Evolutionary conservation across 2,329 filamentous ascomycete genomes (phyloP).

Genomic region (Colletotrichum sp.): DNA sequence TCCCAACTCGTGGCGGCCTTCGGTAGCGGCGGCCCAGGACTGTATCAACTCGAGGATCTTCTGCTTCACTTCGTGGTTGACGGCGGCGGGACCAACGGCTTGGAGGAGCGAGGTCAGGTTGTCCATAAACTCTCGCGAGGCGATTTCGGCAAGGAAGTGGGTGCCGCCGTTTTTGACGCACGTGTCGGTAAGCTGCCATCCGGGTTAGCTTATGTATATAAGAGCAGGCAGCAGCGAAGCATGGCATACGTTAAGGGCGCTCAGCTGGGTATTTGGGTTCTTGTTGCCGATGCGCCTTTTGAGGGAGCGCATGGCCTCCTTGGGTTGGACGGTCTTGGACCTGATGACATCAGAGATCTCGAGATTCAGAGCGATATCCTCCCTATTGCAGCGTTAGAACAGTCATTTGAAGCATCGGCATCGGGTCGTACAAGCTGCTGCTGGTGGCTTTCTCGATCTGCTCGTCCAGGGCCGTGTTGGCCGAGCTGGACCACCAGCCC

Average conservation of each 20-base stretch:
- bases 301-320: slow-evolving; percentile 96
- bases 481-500: slow-evolving; percentile 95
- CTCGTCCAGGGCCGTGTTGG: slow-evolving; percentile 90
- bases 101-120: slow-evolving; percentile 91
- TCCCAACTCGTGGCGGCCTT: slow-evolving; percentile 79
- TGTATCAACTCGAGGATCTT: slow-evolving; percentile 96
- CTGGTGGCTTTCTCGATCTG: slow-evolving; percentile 95
- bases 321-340: slow-evolving; percentile 96
- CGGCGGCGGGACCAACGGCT: slow-evolving; percentile 72
- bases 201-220: slow-evolving; percentile 22
- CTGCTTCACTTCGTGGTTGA: slow-evolving; percentile 83
- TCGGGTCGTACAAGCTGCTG: slow-evolving; percentile 79
- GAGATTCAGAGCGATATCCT: slow-evolving; percentile 96
- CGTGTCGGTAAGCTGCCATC: slow-evolving; percentile 85
- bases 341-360: slow-evolving; percentile 98
- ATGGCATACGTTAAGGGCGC: slow-evolving; percentile 81
- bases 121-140: slow-evolving; percentile 97
- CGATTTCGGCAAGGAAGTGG: slow-evolving; percentile 94
- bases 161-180: slow-evolving; percentile 98
- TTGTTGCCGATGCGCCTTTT: slow-evolving; percentile 95
- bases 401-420: neutral
- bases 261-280: slow-evolving; percentile 96
- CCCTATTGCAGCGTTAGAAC: slow-evolving; percentile 55
- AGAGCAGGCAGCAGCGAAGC: slow-evolving; percentile 16
- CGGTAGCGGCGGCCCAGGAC: slow-evolving; percentile 88